Evolutionary conservation across 441 rosid genomes (phyloP), one percentile per base, ranked within the genome.

Genomic region (Brassica hybrid): DNA sequence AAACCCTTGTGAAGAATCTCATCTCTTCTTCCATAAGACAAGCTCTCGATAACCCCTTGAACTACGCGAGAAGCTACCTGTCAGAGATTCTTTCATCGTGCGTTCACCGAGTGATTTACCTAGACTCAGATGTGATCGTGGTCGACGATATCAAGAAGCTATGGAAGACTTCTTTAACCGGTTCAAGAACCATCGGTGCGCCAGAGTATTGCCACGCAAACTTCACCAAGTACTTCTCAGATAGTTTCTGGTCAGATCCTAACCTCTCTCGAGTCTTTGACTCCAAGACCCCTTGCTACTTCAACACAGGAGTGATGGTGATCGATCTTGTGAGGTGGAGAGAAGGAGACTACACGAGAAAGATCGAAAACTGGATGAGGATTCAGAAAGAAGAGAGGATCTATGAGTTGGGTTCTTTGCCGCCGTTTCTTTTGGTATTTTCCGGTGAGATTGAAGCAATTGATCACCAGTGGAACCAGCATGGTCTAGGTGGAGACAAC

Each of bases 301-400:
- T 90, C 87, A 90, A 90, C 19, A 90, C 92, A 1, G 94, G 94
- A 1, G 94, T 88, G 45, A 90, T 90, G 95, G 85, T 90, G 69
- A 84, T 90, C 67, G 93, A 90, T 83, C 69, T 90, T 67, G 83
- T 13, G 34, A 83, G 80, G 71, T 90, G 96, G 96, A 83, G 91
- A 76, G 80, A 67, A 59, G 88, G 87, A 6, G 81, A 81, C 0
- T 89, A 85, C 76, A 85, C 88, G 1, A 79, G 79, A 41, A 75
- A 85, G 79, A 85, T 91, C 21, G 90, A 86, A 86, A 75, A 66
- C 5, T 89, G 96, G 96, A 89, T 91, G 93, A 83, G 73, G 67
- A 71, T 91, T 64, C 93, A 88, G 72, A 89, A 82, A 68, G 87
- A 85, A 76, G 81, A 30, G 76, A 85, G 88, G 84, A 86, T 89